Evolutionary conservation across 2,329 filamentous ascomycete species (phyloP).

Genomic region (Diaporthe vexans): DNA sequence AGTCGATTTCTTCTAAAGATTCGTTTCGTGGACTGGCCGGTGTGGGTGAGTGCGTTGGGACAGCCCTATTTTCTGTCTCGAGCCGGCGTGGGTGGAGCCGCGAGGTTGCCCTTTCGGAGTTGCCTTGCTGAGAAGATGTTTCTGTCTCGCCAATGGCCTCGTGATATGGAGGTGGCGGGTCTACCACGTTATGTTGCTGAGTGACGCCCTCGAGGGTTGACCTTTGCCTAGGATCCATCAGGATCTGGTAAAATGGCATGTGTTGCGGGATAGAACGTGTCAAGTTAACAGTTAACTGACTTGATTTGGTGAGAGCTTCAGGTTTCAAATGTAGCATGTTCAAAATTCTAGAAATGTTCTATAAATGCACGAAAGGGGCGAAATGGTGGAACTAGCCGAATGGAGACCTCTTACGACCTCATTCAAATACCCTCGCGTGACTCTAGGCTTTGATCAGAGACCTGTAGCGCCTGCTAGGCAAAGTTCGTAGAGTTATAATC

Average conservation of each 20-base stretch:
- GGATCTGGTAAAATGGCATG: neutral
- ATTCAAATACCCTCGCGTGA: too few relatives aligned
- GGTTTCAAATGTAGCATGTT: neutral
- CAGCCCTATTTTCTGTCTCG: neutral
- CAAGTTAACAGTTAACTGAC: neutral
- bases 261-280: neutral
- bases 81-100: neutral
- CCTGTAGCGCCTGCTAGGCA: neutral
- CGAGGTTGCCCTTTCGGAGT: neutral
- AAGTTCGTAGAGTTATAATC: neutral
- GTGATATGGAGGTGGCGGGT: neutral
- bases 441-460: neutral
- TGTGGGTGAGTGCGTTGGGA: neutral
- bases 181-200: neutral
- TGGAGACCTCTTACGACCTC: neutral
- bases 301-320: neutral
- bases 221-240: neutral
- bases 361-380: neutral
- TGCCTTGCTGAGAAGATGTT: neutral
- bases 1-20: neutral
- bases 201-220: neutral
- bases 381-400: neutral
- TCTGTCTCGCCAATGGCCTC: neutral
- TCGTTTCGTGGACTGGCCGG: neutral
- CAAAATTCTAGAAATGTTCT: neutral